Evolutionary conservation across 1,139 yeast species (phyloP), one percentile per base, ranked within the genome.

Genomic region (Protomyces arabidopsidicola): DNA sequence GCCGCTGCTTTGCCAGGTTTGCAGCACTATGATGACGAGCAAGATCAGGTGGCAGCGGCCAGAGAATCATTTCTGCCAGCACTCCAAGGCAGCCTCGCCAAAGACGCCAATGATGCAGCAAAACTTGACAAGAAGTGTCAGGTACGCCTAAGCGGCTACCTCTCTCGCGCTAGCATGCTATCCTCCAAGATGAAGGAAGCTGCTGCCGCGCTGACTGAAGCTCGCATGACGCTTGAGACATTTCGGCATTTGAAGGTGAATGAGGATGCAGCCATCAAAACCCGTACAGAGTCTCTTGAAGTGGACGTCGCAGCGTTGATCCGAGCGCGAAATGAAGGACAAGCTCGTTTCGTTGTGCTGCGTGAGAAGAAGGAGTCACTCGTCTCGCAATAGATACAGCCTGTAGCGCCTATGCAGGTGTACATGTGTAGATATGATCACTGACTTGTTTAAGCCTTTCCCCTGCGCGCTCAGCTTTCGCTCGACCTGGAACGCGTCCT

Each of bases 121-220:
- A 73, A 72, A 36, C 68, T 75, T 6, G 82, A 80, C 61, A 72
- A 73, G 51, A 73, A 73, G 53, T 69, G 79, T 38, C 66, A 69
- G 0, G 51, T 70, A 8, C 70, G 74, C 39, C 70, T 77, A 22
- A 76, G 73, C 5, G 82, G 81, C 0, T 79, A 78, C 64, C 66
- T 65, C 14, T 39, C 55, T n/a, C 10, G 68, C 9, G 53, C 63
- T 16, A 27, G 22, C 27, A 52, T 48, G 27, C 55, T 65, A 12
- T 42, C 51, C 6, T 50, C 36, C 24, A 66, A 65, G 42, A n/a
- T 60, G 16, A 42, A 39, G 20, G 60, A 65, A 20, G 65, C 68
- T 9, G 50, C 61, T 24, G 27, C 52, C n/a, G 64, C 65, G 9
- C 20, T 66, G 22, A 52, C 45, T 42, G 45, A 56, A 38, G 54